Evolutionary conservation across 2,329 filamentous ascomycete genomes (phyloP).

Genomic region (Aureobasidium sp.): DNA sequence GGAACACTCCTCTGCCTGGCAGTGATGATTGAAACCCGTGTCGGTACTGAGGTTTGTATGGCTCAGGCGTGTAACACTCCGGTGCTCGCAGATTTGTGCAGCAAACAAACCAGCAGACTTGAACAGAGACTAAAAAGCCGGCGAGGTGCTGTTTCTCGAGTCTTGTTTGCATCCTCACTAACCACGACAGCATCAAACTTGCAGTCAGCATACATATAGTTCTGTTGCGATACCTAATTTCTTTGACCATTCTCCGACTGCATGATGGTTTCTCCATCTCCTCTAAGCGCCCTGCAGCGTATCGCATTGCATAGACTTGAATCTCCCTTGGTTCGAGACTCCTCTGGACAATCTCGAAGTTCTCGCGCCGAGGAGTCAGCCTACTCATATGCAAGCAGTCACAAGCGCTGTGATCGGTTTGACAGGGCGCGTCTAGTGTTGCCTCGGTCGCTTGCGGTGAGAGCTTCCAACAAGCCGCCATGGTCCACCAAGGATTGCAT

Average conservation of each 20-base stretch:
- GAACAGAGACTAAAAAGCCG: neutral
- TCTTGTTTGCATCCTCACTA: neutral
- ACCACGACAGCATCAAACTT: neutral
- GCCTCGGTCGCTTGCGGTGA: slow-evolving; percentile 4
- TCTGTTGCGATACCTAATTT: neutral
- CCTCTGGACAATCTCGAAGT: too few relatives aligned
- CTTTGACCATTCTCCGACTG: neutral
- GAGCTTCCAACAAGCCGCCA: neutral
- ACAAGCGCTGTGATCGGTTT: neutral
- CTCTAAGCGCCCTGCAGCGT: neutral
- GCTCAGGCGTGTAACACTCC: neutral
- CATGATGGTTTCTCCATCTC: neutral
- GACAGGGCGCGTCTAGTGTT: neutral
- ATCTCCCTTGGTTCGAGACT: neutral
- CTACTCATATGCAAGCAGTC: slow-evolving; percentile 1
- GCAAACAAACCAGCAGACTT: neutral
- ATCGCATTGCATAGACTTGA: neutral
- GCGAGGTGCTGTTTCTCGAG: neutral
- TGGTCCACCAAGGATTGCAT: neutral
- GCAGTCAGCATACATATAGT: neutral
- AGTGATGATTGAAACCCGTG: too few relatives aligned
- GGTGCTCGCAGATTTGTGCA: neutral
- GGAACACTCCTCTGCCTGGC: too few relatives aligned
- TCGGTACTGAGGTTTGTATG: neutral
- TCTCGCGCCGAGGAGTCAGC: neutral